Evolutionary conservation across 169 alveolate genomes (phyloP), one percentile per base, ranked within the genome.

Genomic region (Eimeria zaria): DNA sequence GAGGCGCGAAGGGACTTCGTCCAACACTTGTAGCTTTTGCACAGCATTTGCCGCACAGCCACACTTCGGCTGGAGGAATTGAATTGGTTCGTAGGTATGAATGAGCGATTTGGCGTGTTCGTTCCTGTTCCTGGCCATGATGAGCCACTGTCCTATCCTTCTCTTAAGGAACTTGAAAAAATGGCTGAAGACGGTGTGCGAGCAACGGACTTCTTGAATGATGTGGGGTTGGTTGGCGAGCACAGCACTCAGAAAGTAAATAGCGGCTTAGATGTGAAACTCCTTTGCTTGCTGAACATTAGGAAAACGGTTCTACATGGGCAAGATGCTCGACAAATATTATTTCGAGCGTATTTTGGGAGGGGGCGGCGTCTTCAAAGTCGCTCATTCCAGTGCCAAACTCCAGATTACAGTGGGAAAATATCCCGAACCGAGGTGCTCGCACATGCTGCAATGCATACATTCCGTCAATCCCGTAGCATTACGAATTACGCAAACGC

Each of bases 31-130:
- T 53, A 39, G 83, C 36, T 73, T 30, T 44, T 73, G 2, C 83
- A 18, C 4, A 39, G 83, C 55, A 73, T 73, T 73, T 73, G 83
- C 83, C 83, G 83, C 55, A 39, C 33, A 39, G 83, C 16, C n/a
- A 73, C 51, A 33, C 36, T 73, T 7, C 83, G 83, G 4, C 55
- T 73, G 7, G 83, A 73, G 55, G 55, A 73, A 7, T 20, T 73
- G n/a, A 39, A 73, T 14, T 73, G 55, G 51, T 39, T 18, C 30
- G 55, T 39, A 5, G 1, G 16, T 39, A 7, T 73, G 33, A 11
- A 36, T 0, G 14, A 39, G 12, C 8, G 16, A 2, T 16, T 20
- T 1, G 33, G 18, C 30, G 51, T 36, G 27, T 53, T 53, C 0
- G 33, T 18, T 5, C 51, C 83, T 39, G 33, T 39, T 73, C 83